A percentile compares a stretch with the other conserved stretches of the same genome.
These are phyloP conservation scores for Phialophora tarda DNA, from an alignment of 2,329 filamentous ascomycete genomes.

Conservation along the genomic window DNA sequence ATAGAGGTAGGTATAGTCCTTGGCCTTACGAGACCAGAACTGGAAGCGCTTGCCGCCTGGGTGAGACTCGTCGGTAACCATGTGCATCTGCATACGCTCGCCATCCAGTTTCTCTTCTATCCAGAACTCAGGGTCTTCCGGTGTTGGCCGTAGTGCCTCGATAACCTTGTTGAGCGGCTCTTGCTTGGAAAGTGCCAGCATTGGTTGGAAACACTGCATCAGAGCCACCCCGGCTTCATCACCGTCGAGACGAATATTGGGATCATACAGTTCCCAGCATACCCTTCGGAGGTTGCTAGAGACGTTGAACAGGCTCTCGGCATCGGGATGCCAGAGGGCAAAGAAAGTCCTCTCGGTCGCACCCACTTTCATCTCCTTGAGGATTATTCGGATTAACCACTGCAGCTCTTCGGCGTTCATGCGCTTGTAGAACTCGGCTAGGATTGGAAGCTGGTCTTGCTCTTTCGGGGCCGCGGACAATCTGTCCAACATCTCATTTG, in stretches of 20 bases:
- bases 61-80: constrained; percentile 71
- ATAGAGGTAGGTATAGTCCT: constrained; percentile 95
- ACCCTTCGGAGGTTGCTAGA: constrained; percentile 88
- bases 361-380: constrained; percentile 76
- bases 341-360: constrained; percentile 90
- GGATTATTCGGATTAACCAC: constrained; percentile 92
- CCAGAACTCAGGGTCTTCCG: constrained; percentile 82
- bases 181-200: constrained; percentile 82
- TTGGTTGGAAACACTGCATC: constrained; percentile 96
- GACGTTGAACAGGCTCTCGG: constrained; percentile 80
- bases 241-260: constrained; percentile 71
- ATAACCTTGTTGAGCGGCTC: constrained; percentile 58
- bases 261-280: constrained; percentile 90
- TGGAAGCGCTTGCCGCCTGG: constrained; percentile 75
- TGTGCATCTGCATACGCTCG: constrained; percentile 95
- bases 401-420: constrained; percentile 95
- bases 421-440: constrained; percentile 80
- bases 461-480: constrained; percentile 78
- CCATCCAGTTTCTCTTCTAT: constrained; percentile 98
- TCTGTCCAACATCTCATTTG: constrained; percentile 82
- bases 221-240: constrained; percentile 76
- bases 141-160: constrained; percentile 66
- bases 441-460: constrained; percentile 79
- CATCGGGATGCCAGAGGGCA: constrained; percentile 79
- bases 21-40: constrained; percentile 96